phyloP scores from a whole-genome alignment of 345 rosid genomes.

The Arabidopsis arenosa region DNA sequence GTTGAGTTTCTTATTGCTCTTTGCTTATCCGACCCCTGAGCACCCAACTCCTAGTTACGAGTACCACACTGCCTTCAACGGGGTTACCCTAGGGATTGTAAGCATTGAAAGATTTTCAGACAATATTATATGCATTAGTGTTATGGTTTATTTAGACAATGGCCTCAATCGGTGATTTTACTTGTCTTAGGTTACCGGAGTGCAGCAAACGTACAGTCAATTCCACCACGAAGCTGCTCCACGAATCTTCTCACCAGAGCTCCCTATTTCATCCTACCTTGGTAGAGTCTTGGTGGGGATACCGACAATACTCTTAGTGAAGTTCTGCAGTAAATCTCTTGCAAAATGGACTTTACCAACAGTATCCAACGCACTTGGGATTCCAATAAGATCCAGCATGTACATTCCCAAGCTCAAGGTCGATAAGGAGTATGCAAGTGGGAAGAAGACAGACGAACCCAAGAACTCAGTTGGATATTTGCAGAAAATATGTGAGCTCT shows the following conservation, averaged over 20 bases:
- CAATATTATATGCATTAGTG: background rate
- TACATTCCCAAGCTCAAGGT: conserved; percentile 69
- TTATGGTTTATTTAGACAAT: conserved; percentile 4
- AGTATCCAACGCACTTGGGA: conserved; percentile 72
- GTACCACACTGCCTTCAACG: conserved; percentile 90
- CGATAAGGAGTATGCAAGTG: conserved; percentile 39
- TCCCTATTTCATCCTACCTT: conserved; percentile 48
- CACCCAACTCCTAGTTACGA: conserved; percentile 94
- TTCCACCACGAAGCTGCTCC: conserved; percentile 90
- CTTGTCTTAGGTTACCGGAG: conserved; percentile 68
- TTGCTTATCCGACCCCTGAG: conserved; percentile 98
- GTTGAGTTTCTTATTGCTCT: conserved; percentile 83
- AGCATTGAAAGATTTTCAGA: conserved; percentile 39
- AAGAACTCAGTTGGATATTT: conserved; percentile 59
- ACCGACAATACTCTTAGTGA: conserved; percentile 82
- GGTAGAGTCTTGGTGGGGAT: conserved; percentile 84
- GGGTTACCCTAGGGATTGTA: conserved; percentile 94
- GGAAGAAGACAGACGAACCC: conserved; percentile 53
- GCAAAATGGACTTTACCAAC: conserved; percentile 87
- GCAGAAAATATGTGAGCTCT: conserved; percentile 57
- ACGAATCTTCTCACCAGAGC: conserved; percentile 59
- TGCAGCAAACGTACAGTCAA: conserved; percentile 85
- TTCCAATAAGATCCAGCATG: conserved; percentile 70
- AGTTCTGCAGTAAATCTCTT: conserved; percentile 90
- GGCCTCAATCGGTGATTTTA: background rate